These are phyloP conservation scores for Peterozyma xylosa DNA, from an alignment of 805 yeast species.

Conservation along the genomic window DNA sequence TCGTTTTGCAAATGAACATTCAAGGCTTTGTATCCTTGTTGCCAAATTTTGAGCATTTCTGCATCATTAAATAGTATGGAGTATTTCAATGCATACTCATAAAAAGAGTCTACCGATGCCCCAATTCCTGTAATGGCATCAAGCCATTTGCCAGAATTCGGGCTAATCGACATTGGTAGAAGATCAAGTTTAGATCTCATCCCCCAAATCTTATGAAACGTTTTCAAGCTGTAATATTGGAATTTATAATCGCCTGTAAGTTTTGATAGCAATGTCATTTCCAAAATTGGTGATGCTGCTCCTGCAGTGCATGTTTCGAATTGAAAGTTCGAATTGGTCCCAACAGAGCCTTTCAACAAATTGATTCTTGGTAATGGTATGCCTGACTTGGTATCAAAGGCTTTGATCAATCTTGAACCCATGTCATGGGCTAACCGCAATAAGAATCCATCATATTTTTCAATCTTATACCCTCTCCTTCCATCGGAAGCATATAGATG, in stretches of 20 bases:
- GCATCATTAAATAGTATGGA: slow-evolving; percentile 65
- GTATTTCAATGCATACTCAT: slow-evolving; percentile 79
- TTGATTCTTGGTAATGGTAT: slow-evolving; percentile 81
- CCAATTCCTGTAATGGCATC: slow-evolving; percentile 73
- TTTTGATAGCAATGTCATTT: slow-evolving; percentile 66
- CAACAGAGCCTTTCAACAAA: slow-evolving; percentile 41
- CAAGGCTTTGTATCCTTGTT: slow-evolving; percentile 50
- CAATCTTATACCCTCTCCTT: slow-evolving; percentile 30
- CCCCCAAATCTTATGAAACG: slow-evolving; percentile 69
- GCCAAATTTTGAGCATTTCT: slow-evolving; percentile 47
- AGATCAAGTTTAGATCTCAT: slow-evolving; percentile 54
- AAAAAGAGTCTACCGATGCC: slow-evolving; percentile 87
- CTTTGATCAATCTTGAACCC: slow-evolving; percentile 63
- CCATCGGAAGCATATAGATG: slow-evolving; percentile 62
- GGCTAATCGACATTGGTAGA: slow-evolving; percentile 72
- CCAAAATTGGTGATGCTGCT: slow-evolving; percentile 76
- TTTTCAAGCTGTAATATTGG: slow-evolving; percentile 49
- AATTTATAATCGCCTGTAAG: slow-evolving; percentile 70
- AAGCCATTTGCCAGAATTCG: slow-evolving; percentile 44
- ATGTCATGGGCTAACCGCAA: slow-evolving; percentile 65
- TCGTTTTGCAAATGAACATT: slow-evolving; percentile 40
- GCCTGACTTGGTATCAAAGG: slow-evolving; percentile 56
- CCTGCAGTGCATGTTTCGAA: slow-evolving; percentile 83
- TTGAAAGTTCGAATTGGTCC: slow-evolving; percentile 35
- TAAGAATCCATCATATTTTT: slow-evolving; percentile 64